Evolutionary conservation across 352 stramenopile species (phyloP).

Genomic region (Phytophthora pluvialis): DNA sequence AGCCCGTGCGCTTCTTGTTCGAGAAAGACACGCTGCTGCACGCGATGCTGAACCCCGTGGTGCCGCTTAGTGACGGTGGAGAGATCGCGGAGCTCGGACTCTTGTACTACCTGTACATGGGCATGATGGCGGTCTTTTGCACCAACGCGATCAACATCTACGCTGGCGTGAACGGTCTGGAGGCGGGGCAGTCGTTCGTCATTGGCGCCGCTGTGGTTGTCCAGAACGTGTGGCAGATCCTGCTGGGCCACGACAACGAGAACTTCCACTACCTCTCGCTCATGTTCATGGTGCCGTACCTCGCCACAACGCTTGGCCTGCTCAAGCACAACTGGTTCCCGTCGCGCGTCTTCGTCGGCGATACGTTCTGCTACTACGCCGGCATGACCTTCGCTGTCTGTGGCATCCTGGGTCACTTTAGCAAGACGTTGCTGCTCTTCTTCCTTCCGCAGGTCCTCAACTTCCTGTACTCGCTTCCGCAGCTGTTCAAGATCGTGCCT

Average conservation of each 20-base stretch:
- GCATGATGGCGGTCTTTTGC: constrained; percentile 98
- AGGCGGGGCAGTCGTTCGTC: constrained; percentile 95
- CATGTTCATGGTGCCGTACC: constrained; percentile 98
- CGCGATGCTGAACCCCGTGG: constrained; percentile 62
- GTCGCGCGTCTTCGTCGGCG: constrained; percentile 97
- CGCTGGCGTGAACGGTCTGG: constrained; percentile 98
- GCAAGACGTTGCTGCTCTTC: constrained; percentile 98
- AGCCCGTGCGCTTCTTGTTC: constrained; percentile 81
- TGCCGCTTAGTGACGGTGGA: constrained; percentile 79
- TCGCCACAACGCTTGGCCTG: constrained; percentile 92
- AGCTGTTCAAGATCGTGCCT: constrained; percentile 98
- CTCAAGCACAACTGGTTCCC: constrained; percentile 98
- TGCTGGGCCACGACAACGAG: constrained; percentile 80
- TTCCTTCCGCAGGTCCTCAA: constrained; percentile 99
- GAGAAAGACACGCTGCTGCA: constrained; percentile 65
- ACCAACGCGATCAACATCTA: constrained; percentile 99
- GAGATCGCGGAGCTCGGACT: constrained; percentile 93
- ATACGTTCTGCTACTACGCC: constrained; percentile 99
- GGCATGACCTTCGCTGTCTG: constrained; percentile 99
- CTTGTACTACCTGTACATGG: constrained; percentile 99
- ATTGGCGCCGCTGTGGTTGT: constrained; percentile 94
- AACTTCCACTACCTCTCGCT: constrained; percentile 95
- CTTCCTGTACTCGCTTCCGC: constrained; percentile 98
- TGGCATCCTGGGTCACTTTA: constrained; percentile 97
- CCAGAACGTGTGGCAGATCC: constrained; percentile 96